These are phyloP conservation scores for Aureobasidium uvarum DNA, from an alignment of 2,329 filamentous ascomycete genomes.

Conservation along the genomic window DNA sequence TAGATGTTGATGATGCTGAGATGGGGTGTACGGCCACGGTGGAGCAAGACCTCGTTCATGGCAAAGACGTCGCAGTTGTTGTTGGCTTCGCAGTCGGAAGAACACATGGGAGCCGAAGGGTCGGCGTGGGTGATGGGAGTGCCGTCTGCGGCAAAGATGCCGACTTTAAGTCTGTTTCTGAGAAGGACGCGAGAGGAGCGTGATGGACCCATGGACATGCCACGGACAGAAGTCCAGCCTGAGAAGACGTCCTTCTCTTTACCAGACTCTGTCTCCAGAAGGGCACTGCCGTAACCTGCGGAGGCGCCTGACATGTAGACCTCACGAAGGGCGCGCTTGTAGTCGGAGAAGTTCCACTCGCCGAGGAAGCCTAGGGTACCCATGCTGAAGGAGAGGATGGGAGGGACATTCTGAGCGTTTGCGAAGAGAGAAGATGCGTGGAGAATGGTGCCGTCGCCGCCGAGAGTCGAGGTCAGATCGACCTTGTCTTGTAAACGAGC, in stretches of 20 bases:
- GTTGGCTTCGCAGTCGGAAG: conserved; percentile 38
- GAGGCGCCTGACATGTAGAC: conserved; percentile 79
- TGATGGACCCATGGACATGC: conserved; percentile 74
- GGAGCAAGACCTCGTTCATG: conserved; percentile 93
- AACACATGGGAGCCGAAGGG: conserved; percentile 25
- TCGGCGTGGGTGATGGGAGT: conserved; percentile 41
- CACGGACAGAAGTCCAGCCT: conserved; percentile 70
- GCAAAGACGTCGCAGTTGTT: conserved; percentile 59
- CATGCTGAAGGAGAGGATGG: conserved; percentile 94
- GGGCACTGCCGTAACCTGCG: conserved; percentile 46
- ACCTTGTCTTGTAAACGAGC: conserved; percentile 65
- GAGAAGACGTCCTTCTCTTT: conserved; percentile 36
- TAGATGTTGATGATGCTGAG: conserved; percentile 89
- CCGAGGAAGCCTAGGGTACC: conserved; percentile 91
- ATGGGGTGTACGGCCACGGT: conserved; percentile 85
- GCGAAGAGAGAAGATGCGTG: conserved; percentile 85
- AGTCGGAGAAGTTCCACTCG: conserved; percentile 93
- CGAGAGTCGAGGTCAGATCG: conserved; percentile 84
- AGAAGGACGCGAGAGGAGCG: conserved; percentile 79
- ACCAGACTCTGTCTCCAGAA: conserved; percentile 16
- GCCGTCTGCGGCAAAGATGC: conserved; percentile 72
- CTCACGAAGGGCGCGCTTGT: conserved; percentile 87
- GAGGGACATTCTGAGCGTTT: conserved; percentile 75
- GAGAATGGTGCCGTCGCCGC: conserved; percentile 88
- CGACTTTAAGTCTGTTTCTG: conserved; percentile 81